These are phyloP conservation scores for Schizophyllum commune DNA, from an alignment of 1,284 basidiomycete genomes.

Conservation along the genomic window DNA sequence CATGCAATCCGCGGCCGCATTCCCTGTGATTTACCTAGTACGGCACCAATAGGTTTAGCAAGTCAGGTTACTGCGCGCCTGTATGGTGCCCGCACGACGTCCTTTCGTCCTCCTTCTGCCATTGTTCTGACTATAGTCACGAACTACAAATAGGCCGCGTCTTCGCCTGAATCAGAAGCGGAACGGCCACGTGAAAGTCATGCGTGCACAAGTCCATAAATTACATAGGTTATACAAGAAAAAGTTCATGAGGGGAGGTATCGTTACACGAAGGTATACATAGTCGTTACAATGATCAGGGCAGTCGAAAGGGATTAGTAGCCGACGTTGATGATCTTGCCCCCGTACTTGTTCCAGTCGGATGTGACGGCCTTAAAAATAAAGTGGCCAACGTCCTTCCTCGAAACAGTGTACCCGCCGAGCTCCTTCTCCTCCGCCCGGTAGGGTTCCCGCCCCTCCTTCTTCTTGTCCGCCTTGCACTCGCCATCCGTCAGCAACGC, in stretches of 20 bases:
- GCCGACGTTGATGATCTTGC: constrained; percentile 35
- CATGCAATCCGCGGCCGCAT: too few relatives aligned
- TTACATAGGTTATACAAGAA: too few relatives aligned
- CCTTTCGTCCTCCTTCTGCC: too few relatives aligned
- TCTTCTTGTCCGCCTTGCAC: constrained; percentile 36
- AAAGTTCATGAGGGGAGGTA: too few relatives aligned
- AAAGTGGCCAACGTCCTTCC: constrained; percentile 60
- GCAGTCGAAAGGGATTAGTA: constrained; percentile 18
- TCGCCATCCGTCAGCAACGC: constrained; percentile 49
- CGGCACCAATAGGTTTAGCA: too few relatives aligned
- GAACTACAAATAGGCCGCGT: not conserved
- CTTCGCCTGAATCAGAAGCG: not conserved
- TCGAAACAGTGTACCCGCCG: constrained; percentile 45
- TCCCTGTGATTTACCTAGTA: too few relatives aligned
- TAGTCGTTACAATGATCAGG: not conserved
- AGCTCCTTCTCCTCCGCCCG: constrained; percentile 31
- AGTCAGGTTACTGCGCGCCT: too few relatives aligned
- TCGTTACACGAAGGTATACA: too few relatives aligned
- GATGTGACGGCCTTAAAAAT: constrained; percentile 40
- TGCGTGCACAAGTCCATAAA: too few relatives aligned
- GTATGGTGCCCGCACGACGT: too few relatives aligned
- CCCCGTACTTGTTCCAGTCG: constrained; percentile 45
- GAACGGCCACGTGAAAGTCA: not conserved
- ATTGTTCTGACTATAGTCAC: not conserved
- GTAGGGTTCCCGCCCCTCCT: constrained; percentile 24